Base-by-base conservation (phyloP, 1,284 basidiomycete species). In the Apiotrichum laibachii region DNA sequence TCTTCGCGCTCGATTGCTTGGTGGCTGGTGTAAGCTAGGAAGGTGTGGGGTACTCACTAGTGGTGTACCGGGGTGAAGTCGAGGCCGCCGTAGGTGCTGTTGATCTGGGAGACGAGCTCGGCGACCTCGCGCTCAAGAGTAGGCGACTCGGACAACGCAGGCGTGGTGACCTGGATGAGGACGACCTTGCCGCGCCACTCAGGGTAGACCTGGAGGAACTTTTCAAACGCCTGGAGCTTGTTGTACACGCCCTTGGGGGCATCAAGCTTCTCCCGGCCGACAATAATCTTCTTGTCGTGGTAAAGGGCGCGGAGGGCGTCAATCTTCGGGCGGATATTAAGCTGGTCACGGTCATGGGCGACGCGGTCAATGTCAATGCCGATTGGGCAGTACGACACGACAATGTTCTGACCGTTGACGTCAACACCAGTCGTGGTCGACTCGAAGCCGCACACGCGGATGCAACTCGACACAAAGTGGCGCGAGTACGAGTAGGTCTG, bases 21-120 rank as follows among this genome's bases (percentile, higher is more conserved):
- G 79, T 99, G 95, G 80, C 90, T 92, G 65, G 26, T 31, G 26
- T 22, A 37, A 11, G 51, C 64, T 51, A 68, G 63, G 53, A n/a
- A 19, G 9, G 1, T 6, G 10, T 18, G n/a, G 55, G 31, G 52
- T 16, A 59, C 78, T 72, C 56, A 92, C 90, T 98, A 99, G 75
- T 99, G 96, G 75, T 99, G 95, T n/a, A 98, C 91, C 12, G 96
- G 95, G 63, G 94, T 92, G 73, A 98, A 99, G 79, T 96, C 92
- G 48, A 99, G 80, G 61, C 87, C 88, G 42, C 95, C 96, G 74
- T 93, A 98, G 71, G 93, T 88, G 65, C 93, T 93, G 71, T 99
- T 99, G 80, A 99, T 98, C 69, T 93, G 90, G 44, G 90, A 88
- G 58, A 99, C 95, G 33, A 98, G 82, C 79, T 99, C 93, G 50